Conservation (phyloP, 1,284 basidiomycete species). For the Ceratobasidium sp. region DNA sequence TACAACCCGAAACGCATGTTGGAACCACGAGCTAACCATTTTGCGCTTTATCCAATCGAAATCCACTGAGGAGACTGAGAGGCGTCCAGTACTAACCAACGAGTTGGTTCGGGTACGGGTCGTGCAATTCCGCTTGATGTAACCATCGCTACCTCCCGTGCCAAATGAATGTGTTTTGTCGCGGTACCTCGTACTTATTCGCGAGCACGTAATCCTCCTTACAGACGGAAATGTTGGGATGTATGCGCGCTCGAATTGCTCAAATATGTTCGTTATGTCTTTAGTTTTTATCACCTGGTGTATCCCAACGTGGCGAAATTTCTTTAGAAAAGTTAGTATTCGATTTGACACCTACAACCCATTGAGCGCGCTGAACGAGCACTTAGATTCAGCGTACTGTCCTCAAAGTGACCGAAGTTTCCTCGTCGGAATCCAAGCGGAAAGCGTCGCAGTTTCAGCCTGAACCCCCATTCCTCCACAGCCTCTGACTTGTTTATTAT, state of each 20-base stretch:
- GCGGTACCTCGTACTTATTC: slow-evolving; percentile 17
- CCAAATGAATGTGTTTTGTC: slow-evolving; percentile 3
- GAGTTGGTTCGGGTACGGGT: background rate
- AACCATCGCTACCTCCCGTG: background rate
- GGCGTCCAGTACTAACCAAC: no score
- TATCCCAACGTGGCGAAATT: background rate
- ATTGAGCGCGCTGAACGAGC: background rate
- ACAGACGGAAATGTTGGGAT: slow-evolving; percentile 16
- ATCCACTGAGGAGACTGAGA: no score
- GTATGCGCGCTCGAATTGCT: slow-evolving; percentile 10
- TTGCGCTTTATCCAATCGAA: no score
- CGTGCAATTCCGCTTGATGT: background rate
- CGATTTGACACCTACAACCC: slow-evolving; percentile 18
- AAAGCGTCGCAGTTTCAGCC: no score
- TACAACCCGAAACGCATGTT: no score
- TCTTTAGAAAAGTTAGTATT: slow-evolving; percentile 15
- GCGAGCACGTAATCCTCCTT: slow-evolving; percentile 15
- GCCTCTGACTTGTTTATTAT: no score
- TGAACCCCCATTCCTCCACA: no score
- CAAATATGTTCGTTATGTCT: slow-evolving; percentile 23
- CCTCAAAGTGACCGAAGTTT: background rate
- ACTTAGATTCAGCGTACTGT: background rate
- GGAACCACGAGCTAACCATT: no score
- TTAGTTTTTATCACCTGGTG: background rate
- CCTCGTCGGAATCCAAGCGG: no score